These are phyloP conservation scores for Phytophthora syringae DNA, from an alignment of 352 stramenopile species.

Conservation along the genomic window DNA sequence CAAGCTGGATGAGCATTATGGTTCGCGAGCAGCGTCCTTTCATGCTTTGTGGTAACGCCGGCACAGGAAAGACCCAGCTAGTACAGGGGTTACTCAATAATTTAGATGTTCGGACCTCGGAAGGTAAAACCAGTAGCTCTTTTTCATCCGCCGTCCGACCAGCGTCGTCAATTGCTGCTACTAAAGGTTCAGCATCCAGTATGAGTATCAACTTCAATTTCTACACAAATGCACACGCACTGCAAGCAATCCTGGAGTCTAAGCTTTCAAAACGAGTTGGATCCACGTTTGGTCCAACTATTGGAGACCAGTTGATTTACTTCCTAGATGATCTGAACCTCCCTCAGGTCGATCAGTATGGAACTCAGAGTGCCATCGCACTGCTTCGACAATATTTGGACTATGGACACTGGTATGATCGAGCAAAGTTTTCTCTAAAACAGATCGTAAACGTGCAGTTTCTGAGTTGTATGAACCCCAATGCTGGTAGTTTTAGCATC, in stretches of 20 bases:
- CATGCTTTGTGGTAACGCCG: conserved; percentile 93
- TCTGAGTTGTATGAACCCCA: conserved; percentile 96
- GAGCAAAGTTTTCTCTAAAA: conserved; percentile 92
- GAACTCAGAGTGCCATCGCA: conserved; percentile 94
- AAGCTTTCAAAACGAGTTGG: conserved; percentile 91
- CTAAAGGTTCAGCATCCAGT: conserved; percentile 46
- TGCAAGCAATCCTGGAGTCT: conserved; percentile 90
- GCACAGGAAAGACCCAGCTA: conserved; percentile 95
- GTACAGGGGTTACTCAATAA: conserved; percentile 84
- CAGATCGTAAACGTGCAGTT: conserved; percentile 96
- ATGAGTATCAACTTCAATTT: conserved; percentile 90
- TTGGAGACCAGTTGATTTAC: conserved; percentile 91
- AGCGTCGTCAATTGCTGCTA: conserved; percentile 17
- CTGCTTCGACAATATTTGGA: conserved; percentile 95
- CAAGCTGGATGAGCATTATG: conserved; percentile 95
- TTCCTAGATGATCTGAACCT: conserved; percentile 98
- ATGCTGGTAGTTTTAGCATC: conserved; percentile 91
- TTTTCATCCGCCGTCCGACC: conserved; percentile 26
- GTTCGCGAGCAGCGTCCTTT: conserved; percentile 92
- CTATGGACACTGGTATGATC: conserved; percentile 96
- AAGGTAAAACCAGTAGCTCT: conserved; percentile 21
- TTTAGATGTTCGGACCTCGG: conserved; percentile 46
- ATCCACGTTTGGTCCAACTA: conserved; percentile 76
- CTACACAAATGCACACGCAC: conserved; percentile 70
- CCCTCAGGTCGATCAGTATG: conserved; percentile 94